A percentile compares a stretch with the other conserved stretches of the same genome.
Evolutionary conservation across 345 rosid genomes (phyloP).

Genomic region (Eucalyptus tenuipes): DNA sequence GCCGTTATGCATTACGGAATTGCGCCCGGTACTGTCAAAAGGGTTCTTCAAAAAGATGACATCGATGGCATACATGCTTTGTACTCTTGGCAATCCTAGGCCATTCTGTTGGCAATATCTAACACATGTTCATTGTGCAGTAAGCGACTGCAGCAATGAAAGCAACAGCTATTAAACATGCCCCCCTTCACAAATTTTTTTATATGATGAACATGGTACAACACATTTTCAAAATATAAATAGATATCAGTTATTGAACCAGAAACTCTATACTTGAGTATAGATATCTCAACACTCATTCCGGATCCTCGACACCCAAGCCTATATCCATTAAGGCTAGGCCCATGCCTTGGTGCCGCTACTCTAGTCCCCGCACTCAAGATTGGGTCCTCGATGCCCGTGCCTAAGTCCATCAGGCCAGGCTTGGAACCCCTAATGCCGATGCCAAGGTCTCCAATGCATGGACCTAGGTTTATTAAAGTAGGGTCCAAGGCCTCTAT

Average conservation of each 20-base stretch:
- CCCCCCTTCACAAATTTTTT: background rate
- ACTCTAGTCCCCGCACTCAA: accelerated
- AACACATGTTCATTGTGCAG: background rate
- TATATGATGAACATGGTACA: accelerated
- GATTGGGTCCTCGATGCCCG: accelerated
- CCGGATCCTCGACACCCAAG: accelerated
- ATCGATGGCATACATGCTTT: background rate
- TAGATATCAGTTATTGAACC: accelerated
- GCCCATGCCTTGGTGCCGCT: accelerated
- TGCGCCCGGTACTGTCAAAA: background rate
- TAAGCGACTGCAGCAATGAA: background rate
- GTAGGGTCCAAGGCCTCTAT: accelerated
- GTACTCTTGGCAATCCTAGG: background rate
- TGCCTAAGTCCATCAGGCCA: too few relatives aligned
- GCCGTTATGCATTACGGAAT: constrained; percentile 4
- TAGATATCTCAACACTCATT: too few relatives aligned
- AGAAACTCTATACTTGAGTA: accelerated
- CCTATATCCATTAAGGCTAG: too few relatives aligned
- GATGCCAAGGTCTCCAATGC: accelerated
- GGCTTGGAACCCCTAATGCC: accelerated
- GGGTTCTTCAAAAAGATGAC: background rate
- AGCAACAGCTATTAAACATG: background rate
- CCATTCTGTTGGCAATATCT: background rate
- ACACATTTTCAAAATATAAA: too few relatives aligned
- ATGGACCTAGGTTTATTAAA: accelerated